phyloP scores from a whole-genome alignment of 2,329 filamentous ascomycete species.

The Leptographium radiaticola region DNA sequence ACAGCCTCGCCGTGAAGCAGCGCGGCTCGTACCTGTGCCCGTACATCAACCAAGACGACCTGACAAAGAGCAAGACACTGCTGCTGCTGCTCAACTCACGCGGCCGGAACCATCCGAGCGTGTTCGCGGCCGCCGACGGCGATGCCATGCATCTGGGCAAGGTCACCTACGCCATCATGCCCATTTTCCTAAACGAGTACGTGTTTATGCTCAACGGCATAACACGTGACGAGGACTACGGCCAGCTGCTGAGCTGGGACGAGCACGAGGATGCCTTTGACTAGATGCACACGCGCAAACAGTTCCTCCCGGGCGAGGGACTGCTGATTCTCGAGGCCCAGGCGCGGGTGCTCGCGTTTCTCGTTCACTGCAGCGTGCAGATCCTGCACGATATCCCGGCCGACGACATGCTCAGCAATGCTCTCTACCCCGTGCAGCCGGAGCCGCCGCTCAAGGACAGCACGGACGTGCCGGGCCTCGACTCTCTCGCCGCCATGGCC shows the following conservation, averaged over 20 bases:
- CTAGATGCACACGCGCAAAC: slow-evolving; percentile 20
- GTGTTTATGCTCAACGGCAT: slow-evolving; percentile 22
- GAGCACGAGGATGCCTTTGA: slow-evolving; percentile 23
- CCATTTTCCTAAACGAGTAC: slow-evolving; percentile 17
- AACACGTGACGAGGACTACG: slow-evolving; percentile 18
- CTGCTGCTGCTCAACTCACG: slow-evolving; percentile 39
- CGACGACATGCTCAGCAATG: slow-evolving; percentile 15
- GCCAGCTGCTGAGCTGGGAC: slow-evolving; percentile 21
- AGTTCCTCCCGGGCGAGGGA: slow-evolving; percentile 31
- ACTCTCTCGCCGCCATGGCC: slow-evolving; percentile 25
- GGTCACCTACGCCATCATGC: slow-evolving; percentile 13
- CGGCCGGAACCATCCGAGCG: slow-evolving; percentile 29
- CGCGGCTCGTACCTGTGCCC: slow-evolving; percentile 27
- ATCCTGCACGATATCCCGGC: slow-evolving; percentile 38
- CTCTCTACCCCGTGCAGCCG: slow-evolving; percentile 20
- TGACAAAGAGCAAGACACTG: slow-evolving; percentile 28
- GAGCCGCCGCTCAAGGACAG: slow-evolving; percentile 21
- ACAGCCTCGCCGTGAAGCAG: slow-evolving; percentile 14
- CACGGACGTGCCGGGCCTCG: slow-evolving; percentile 19
- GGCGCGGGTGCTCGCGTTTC: slow-evolving; percentile 30
- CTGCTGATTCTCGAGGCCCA: slow-evolving; percentile 38
- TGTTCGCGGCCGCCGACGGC: slow-evolving; percentile 34
- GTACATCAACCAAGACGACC: slow-evolving; percentile 44
- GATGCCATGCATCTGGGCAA: slow-evolving; percentile 19
- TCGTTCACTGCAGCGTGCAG: slow-evolving; percentile 30